Evolutionary conservation across 441 rosid species (phyloP), one percentile per base, ranked within the genome.

Genomic region (Mallotus repandus): DNA sequence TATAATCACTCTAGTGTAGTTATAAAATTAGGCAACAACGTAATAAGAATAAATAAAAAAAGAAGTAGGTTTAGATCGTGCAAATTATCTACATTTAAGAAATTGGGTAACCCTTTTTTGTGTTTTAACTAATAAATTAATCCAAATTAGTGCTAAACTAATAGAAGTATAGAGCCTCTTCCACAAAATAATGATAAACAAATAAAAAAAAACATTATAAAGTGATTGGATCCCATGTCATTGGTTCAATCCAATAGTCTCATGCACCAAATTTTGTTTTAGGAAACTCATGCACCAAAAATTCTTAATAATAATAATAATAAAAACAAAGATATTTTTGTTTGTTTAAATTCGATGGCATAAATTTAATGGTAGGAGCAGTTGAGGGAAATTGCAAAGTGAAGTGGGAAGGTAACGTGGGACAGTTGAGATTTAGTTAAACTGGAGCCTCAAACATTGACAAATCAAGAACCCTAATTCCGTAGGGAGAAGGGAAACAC

Each of bases 381-480:
- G 50, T 76, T 66, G 19, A 48, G 83, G 85, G 45, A 77, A 16
- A 72, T 13, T n/a, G 19, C 57, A 73, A 55, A 25, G 4, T 38
- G 59, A 57, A 68, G 58, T 69, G 71, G 76, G 32, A 64, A 64
- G 79, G 72, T 50, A 81, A 76, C 80, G 84, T 84, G 85, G 87
- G 88, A 80, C 83, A 76, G 89, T 81, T 85, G 84, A 74, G 83
- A 77, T 84, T 73, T 88, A 74, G 84, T 84, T 81, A 74, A 80
- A 66, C 65, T 25, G 77, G 86, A 83, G 87, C 87, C 89, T 80
- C 83, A 84, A 84, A 85, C 74, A 80, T 85, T 82, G 92, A 86
- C 89, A 77, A 81, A 78, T 50, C 68, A 77, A 82, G 83, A 77
- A 72, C 72, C 78, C 52, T 56, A 67, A 67, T 85, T 80, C 87